Conservation (phyloP, 768 basidiomycete genomes). For the Suillus plorans region DNA sequence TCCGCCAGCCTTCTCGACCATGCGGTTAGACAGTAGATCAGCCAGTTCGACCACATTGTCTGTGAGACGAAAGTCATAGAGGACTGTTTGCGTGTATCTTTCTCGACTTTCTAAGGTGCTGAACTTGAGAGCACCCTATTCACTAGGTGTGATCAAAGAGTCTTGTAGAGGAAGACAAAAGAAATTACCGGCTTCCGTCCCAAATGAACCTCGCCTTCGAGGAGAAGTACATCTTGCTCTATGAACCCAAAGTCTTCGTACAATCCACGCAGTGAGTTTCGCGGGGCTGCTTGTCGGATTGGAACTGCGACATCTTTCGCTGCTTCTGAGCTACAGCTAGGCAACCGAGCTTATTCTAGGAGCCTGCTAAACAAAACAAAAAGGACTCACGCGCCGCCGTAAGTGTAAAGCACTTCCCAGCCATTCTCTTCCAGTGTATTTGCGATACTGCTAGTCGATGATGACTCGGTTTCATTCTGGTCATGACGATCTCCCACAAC, state of each 20-base stretch:
- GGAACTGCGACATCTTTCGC: constrained; percentile 40
- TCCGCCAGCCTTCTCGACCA: constrained; percentile 27
- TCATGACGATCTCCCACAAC: constrained; percentile 20
- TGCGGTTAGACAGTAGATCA: constrained; percentile 29
- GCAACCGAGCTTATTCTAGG: constrained; percentile 1
- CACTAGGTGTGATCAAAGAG: not conserved
- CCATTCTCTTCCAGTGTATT: constrained; percentile 37
- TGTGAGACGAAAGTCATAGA: constrained; percentile 29
- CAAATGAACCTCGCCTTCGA: constrained; percentile 40
- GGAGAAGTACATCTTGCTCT: constrained; percentile 35
- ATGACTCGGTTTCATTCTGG: constrained; percentile 18
- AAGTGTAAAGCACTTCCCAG: constrained; percentile 42
- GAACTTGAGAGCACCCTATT: constrained; percentile 34
- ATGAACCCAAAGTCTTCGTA: constrained; percentile 38
- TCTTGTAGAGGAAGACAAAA: not conserved
- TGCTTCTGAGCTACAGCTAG: constrained; percentile 38
- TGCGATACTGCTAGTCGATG: constrained; percentile 29
- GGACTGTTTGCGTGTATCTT: constrained; percentile 30
- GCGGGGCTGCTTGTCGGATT: constrained; percentile 32
- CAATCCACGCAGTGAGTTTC: constrained; percentile 34
- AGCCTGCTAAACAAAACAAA: not conserved
- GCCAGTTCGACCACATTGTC: constrained; percentile 29
- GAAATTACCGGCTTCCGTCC: constrained; percentile 38
- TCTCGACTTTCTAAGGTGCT: constrained; percentile 28
- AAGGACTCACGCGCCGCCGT: constrained; percentile 38